These are phyloP conservation scores for Neurospora crassa DNA, from an alignment of 2,329 filamentous ascomycete genomes.

Conservation along the genomic window DNA sequence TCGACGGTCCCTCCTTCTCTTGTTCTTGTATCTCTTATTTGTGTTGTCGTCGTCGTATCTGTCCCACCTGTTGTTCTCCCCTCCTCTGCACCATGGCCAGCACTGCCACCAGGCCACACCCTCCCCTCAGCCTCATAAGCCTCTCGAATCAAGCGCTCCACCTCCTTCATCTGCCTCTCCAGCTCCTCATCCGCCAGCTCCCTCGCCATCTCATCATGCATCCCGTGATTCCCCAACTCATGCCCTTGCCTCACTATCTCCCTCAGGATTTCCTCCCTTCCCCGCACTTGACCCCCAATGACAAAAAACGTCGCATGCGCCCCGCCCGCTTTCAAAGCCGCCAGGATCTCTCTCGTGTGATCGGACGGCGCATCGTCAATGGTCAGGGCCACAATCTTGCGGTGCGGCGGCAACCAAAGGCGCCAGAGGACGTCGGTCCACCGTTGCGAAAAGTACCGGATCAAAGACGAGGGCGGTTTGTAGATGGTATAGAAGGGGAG, in stretches of 20 bases:
- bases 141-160: constrained; percentile 49
- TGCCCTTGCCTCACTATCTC: constrained; percentile 52
- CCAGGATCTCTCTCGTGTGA: constrained; percentile 61
- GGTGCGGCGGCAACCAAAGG: constrained; percentile 32
- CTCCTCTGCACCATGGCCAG: background rate
- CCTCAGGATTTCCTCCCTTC: constrained; percentile 41
- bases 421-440: constrained; percentile 78
- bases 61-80: background rate
- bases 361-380: constrained; percentile 78
- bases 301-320: constrained; percentile 81
- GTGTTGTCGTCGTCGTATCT: background rate
- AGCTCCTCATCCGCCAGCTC: constrained; percentile 51
- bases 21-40: background rate
- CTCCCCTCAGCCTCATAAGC: constrained; percentile 43
- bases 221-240: constrained; percentile 80
- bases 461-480: constrained; percentile 65
- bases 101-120: background rate
- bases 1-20: constrained; percentile 21
- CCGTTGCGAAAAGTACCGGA: constrained; percentile 57
- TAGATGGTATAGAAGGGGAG: constrained; percentile 60
- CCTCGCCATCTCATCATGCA: constrained; percentile 72
- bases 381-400: constrained; percentile 69
- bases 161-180: constrained; percentile 50
- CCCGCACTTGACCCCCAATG: constrained; percentile 65
- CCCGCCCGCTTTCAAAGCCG: constrained; percentile 53